Base-by-base conservation (phyloP, 2,329 filamentous ascomycete species). In the Trichocomaceae sp. region DNA sequence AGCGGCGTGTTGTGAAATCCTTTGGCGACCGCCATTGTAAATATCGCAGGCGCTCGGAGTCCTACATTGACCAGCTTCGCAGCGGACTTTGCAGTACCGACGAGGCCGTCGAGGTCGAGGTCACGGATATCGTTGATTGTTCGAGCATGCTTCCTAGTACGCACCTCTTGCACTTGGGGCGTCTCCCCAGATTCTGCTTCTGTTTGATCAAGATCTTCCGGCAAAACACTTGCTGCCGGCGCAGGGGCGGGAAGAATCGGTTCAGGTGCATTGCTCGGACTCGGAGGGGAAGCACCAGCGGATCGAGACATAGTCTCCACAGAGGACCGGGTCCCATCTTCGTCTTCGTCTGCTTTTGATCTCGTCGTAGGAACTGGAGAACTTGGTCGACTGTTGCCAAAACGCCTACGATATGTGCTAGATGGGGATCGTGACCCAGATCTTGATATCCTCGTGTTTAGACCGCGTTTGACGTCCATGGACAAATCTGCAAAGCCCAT, bases 1-100 rank as follows among this genome's bases (percentile, higher is more conserved):
- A 83, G 85, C 0, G 91, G 90, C 5, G 88, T 86, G 63, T 96
- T 96, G 66, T 92, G 86, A 67, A 96, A 95, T 0, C 91, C 91
- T 68, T 87, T 87, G 0, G 90, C 87, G 37, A 96, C 72, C 0
- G 87, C 87, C 42, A 96, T 73, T 41, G 88, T 88, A 59, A 96
- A 86, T 67, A 95, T 89, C 79, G 93, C 86, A 0, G 90, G 91
- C 1, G 86, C 85, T 62, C 87, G 88, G 57, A 92, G 77, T 5
- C 87, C 83, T n/a, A 87, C 84, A 10, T 80, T 80, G 5, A 91
- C 82, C 47, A 93, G 85, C n/a, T 83, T 85, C 1, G 83, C 80
- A 7, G 87, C 83, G 47, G 81, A 82, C 12, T 87, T 73, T 1
- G 83, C 84, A 23, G 80, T 79, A 17, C 13, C 31, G 7, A 52